phyloP scores from a whole-genome alignment of 306 rosid genomes.

The Potentilla sterilis region DNA sequence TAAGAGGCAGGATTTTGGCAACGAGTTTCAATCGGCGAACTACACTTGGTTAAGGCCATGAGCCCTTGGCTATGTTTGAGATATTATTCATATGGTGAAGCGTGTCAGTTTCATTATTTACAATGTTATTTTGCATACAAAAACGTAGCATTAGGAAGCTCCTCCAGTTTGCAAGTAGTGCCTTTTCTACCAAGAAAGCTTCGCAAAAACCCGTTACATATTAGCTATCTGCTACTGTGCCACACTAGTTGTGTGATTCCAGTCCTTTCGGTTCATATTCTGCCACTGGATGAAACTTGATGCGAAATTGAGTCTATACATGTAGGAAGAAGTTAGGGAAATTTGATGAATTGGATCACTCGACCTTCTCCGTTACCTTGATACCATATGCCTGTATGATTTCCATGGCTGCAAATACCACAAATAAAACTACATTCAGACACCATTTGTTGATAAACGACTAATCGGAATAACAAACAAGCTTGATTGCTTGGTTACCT shows the following conservation, averaged over 20 bases:
- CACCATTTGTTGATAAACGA: not conserved
- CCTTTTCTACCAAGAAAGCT: not conserved
- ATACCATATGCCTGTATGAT: conserved; percentile 78
- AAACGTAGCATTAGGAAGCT: conserved; percentile 3
- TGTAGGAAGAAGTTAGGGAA: not conserved
- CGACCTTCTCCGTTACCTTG: conserved; percentile 71
- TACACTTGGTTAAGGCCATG: not conserved
- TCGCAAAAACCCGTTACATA: conserved; percentile 1
- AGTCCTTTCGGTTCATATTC: not conserved
- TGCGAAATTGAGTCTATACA: not conserved
- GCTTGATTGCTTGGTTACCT: conserved; percentile 40
- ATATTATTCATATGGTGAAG: too few relatives aligned
- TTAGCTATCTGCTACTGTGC: not conserved
- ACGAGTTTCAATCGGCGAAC: not conserved
- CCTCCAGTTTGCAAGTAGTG: conserved; percentile 10
- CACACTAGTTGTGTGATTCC: not conserved
- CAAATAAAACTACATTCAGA: conserved; percentile 1
- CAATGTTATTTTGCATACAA: not conserved
- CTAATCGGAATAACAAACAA: conserved; percentile 16
- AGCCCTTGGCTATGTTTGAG: not conserved
- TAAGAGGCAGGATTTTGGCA: not conserved
- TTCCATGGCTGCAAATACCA: conserved; percentile 61
- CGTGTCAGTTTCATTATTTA: too few relatives aligned
- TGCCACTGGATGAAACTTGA: not conserved
- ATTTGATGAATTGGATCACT: conserved; percentile 22